phyloP scores from a whole-genome alignment of 2,329 filamentous ascomycete species.

The Paecilomyces variotii region DNA sequence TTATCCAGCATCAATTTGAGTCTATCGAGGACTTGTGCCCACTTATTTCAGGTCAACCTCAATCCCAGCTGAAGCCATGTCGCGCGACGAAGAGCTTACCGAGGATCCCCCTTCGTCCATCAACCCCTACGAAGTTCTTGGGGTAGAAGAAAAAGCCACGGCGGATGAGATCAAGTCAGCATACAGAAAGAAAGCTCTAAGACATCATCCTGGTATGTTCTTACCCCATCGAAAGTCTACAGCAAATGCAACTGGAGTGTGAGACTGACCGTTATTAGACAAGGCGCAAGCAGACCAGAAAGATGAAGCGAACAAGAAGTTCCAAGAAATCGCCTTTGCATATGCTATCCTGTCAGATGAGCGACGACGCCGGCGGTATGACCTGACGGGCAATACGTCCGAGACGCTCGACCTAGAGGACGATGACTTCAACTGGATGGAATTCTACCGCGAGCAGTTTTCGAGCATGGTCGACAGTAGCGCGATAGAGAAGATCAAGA shows the following conservation, averaged over 20 bases:
- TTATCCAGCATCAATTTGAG: not conserved
- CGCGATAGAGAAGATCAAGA: conserved; percentile 66
- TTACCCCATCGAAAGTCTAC: not conserved
- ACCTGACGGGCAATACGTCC: conserved; percentile 79
- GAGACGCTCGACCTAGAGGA: conserved; percentile 65
- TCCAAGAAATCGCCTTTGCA: conserved; percentile 87
- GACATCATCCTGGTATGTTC: conserved; percentile 68
- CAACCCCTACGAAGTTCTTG: conserved; percentile 72
- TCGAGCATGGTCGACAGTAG: conserved; percentile 65
- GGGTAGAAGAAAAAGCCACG: conserved; percentile 61
- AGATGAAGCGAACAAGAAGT: conserved; percentile 65
- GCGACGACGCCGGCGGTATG: conserved; percentile 73
- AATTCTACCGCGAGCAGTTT: conserved; percentile 82
- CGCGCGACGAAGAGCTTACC: conserved; percentile 43
- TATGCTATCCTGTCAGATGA: conserved; percentile 87
- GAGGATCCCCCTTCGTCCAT: conserved; percentile 59
- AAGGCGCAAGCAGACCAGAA: conserved; percentile 65
- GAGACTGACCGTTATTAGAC: conserved; percentile 44
- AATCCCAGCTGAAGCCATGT: conserved; percentile 2
- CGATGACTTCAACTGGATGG: conserved; percentile 78
- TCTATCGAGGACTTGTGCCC: not conserved
- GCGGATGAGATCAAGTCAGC: conserved; percentile 76
- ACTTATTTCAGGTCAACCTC: not conserved
- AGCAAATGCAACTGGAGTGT: not conserved
- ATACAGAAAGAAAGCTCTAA: conserved; percentile 84